Conservation (phyloP, 768 basidiomycete species). For the Rhodotorula taiwanensis region DNA sequence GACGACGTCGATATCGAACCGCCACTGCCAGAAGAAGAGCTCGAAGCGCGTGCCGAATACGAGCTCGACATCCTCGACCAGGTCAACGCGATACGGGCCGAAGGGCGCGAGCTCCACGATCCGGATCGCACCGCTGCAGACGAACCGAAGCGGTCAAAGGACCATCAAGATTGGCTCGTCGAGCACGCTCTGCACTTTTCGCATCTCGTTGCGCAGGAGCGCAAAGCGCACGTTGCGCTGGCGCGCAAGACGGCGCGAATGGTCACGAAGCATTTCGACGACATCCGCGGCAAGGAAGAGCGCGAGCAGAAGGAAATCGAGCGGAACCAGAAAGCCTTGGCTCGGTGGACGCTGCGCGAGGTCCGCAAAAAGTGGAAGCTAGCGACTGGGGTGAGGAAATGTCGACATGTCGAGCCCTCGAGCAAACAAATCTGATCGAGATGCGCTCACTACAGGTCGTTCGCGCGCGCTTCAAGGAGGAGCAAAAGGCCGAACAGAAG, state of each 20-base stretch:
- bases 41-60: conserved; percentile 47
- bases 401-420: no score
- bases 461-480: conserved; percentile 60
- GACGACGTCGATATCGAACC: conserved; percentile 49
- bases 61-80: conserved; percentile 51
- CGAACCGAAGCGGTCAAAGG: conserved; percentile 31
- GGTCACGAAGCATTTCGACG: conserved; percentile 70
- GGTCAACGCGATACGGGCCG: conserved; percentile 49
- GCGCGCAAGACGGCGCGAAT: conserved; percentile 58
- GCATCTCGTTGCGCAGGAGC: conserved; percentile 45
- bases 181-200: conserved; percentile 44
- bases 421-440: no score
- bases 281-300: conserved; percentile 58
- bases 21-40: conserved; percentile 12
- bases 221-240: conserved; percentile 44
- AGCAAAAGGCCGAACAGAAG: conserved; percentile 67
- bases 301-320: conserved; percentile 59
- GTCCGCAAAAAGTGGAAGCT: conserved; percentile 79
- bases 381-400: conserved; percentile 71
- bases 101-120: conserved; percentile 51
- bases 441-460: conserved; percentile 61
- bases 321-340: conserved; percentile 58
- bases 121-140: conserved; percentile 42
- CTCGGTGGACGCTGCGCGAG: conserved; percentile 63
- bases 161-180: conserved; percentile 46